Conservation (phyloP, 1,284 basidiomycete genomes). For the Puccinia horiana region DNA sequence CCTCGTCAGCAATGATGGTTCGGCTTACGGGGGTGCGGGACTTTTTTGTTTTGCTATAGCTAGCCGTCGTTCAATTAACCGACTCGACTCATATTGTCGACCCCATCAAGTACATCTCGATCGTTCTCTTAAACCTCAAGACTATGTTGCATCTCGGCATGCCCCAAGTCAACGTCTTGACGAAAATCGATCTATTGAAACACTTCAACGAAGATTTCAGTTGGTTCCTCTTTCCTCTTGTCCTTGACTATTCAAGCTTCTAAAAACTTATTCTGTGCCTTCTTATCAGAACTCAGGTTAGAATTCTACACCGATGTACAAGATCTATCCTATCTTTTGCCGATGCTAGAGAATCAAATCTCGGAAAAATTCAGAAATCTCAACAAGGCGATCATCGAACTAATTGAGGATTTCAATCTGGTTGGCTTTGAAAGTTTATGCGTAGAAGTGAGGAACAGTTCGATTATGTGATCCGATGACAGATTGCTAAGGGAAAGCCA, state of each 20-base stretch:
- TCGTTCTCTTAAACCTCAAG: constrained; percentile 84
- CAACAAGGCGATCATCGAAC: constrained; percentile 83
- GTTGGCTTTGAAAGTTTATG: constrained; percentile 96
- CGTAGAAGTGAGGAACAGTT: constrained; percentile 66
- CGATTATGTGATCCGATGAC: not conserved
- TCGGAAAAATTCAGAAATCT: constrained; percentile 66
- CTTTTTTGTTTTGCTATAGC: constrained; percentile 61
- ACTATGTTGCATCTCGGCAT: constrained; percentile 98
- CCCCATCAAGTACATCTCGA: constrained; percentile 88
- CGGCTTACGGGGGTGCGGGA: not conserved
- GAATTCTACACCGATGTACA: constrained; percentile 98
- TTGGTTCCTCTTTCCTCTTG: not conserved
- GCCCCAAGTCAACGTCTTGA: constrained; percentile 94
- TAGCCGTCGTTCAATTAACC: constrained; percentile 90
- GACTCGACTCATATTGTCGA: constrained; percentile 97
- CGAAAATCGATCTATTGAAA: constrained; percentile 83
- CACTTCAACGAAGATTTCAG: constrained; percentile 83
- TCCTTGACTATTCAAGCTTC: not conserved
- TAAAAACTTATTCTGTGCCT: not conserved
- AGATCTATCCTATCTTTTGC: constrained; percentile 85
- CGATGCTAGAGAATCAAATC: constrained; percentile 64
- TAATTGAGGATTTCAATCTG: constrained; percentile 91
- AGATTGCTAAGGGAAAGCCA: not conserved
- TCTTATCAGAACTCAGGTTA: constrained; percentile 79
- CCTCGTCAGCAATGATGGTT: not conserved